A percentile compares a stretch with the other conserved stretches of the same genome.
These are phyloP conservation scores for Starmerella etchellsii DNA, from an alignment of 805 yeast genomes.

Conservation along the genomic window DNA sequence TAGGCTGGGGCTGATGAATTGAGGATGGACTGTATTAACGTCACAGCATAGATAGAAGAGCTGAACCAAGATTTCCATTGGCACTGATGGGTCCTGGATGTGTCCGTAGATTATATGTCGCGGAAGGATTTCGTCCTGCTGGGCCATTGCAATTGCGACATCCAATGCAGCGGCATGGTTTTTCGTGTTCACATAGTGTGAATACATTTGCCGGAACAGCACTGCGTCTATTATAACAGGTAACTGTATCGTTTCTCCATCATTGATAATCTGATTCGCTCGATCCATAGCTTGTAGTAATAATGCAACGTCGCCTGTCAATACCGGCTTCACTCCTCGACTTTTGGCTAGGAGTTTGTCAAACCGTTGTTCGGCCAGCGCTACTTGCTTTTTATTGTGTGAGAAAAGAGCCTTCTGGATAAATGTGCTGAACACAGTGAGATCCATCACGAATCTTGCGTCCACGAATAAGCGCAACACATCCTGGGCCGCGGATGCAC, in stretches of 20 bases:
- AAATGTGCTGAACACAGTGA: constrained; percentile 19
- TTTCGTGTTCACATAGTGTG: constrained; percentile 2
- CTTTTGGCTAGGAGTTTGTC: constrained; percentile 3
- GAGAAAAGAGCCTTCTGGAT: constrained; percentile 18
- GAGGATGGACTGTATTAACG: constrained; percentile 8
- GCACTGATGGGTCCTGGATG: not conserved
- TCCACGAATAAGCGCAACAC: constrained; percentile 16
- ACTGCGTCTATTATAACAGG: constrained; percentile 9
- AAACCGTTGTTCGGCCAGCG: constrained; percentile 22
- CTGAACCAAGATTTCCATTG: not conserved
- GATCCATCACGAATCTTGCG: constrained; percentile 22
- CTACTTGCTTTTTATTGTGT: constrained; percentile 13
- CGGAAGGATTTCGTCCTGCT: constrained; percentile 5
- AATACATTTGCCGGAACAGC: constrained; percentile 1
- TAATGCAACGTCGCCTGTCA: not conserved
- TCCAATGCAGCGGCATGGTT: constrained; percentile 8
- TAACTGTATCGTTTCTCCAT: not conserved
- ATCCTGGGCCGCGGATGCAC: constrained; percentile 9
- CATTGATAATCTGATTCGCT: constrained; percentile 1
- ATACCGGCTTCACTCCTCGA: not conserved
- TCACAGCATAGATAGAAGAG: constrained; percentile 15
- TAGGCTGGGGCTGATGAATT: constrained; percentile 9
- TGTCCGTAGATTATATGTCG: constrained; percentile 1
- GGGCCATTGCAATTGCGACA: constrained; percentile 10
- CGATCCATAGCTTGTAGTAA: constrained; percentile 10